These are phyloP conservation scores for Mycena pura DNA, from an alignment of 768 basidiomycete genomes.

Conservation along the genomic window DNA sequence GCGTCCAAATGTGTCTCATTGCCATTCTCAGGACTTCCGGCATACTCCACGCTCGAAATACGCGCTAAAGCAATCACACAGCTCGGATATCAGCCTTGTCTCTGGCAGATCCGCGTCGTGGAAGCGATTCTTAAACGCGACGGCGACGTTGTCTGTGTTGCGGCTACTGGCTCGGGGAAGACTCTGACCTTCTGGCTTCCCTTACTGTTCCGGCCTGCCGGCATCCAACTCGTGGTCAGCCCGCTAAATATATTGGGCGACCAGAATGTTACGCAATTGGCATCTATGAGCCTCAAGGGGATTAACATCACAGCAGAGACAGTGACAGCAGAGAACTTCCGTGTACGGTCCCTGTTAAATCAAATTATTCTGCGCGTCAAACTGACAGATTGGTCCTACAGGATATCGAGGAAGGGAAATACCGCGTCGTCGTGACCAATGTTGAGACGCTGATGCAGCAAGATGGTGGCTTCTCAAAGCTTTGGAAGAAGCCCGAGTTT, in stretches of 20 bases:
- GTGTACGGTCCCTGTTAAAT: constrained; percentile 11
- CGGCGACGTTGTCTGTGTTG: constrained; percentile 31
- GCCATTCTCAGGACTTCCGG: background rate
- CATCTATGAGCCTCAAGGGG: constrained; percentile 21
- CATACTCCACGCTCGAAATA: background rate
- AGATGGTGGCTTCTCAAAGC: constrained; percentile 21
- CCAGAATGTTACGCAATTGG: constrained; percentile 31
- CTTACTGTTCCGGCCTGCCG: constrained; percentile 27
- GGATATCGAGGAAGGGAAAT: constrained; percentile 34
- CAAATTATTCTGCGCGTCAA: background rate
- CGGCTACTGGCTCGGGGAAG: constrained; percentile 40
- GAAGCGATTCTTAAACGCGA: constrained; percentile 22
- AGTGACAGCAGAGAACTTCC: constrained; percentile 18
- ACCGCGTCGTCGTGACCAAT: constrained; percentile 35
- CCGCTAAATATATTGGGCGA: constrained; percentile 32
- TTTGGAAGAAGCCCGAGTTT: constrained; percentile 32
- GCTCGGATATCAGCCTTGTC: constrained; percentile 15
- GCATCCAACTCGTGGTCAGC: constrained; percentile 14
- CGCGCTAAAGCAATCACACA: background rate
- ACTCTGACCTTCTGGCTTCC: constrained; percentile 42
- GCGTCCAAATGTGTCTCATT: too few relatives aligned
- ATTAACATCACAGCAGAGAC: constrained; percentile 27
- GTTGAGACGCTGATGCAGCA: constrained; percentile 34
- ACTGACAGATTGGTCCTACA: background rate
- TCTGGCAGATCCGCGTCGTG: constrained; percentile 20